A percentile compares a stretch with the other conserved stretches of the same genome.
Conservation (phyloP, 371 early-diverging fungal genomes). For the Rhizomucor pusillus region DNA sequence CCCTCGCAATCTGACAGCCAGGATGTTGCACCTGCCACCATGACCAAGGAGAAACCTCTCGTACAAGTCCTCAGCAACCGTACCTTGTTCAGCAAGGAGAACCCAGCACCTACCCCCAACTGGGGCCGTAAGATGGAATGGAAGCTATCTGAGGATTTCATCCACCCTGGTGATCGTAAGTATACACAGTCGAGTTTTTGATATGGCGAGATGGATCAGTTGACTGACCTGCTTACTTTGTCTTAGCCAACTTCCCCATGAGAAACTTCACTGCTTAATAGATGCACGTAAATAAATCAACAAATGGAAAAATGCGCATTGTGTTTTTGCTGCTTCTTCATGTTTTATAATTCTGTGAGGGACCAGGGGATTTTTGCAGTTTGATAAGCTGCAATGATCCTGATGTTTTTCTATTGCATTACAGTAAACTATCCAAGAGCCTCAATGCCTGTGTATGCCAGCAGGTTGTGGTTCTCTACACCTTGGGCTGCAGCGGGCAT, state of each 20-base stretch:
- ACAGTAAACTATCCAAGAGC: neutral
- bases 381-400: neutral
- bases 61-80: slow-evolving; percentile 37
- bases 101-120: slow-evolving; percentile 39
- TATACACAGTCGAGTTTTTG: neutral
- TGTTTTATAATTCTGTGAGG: neutral
- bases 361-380: neutral
- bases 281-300: neutral
- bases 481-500: slow-evolving; percentile 1
- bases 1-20: slow-evolving; percentile 23
- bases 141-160: slow-evolving; percentile 44
- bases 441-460: slow-evolving; percentile 16
- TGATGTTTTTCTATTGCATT: too few relatives aligned
- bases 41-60: slow-evolving; percentile 38
- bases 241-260: slow-evolving; percentile 13
- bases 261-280: slow-evolving; percentile 11
- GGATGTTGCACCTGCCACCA: slow-evolving; percentile 14
- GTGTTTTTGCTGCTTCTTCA: neutral
- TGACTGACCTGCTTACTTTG: neutral
- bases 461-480: slow-evolving; percentile 11
- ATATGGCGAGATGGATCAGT: neutral
- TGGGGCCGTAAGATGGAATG: slow-evolving; percentile 41
- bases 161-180: slow-evolving; percentile 49
- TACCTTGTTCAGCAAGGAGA: slow-evolving; percentile 29
- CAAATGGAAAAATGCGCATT: too few relatives aligned